These are phyloP conservation scores for Kwoniella shandongensis DNA, from an alignment of 768 basidiomycete genomes.

Conservation along the genomic window DNA sequence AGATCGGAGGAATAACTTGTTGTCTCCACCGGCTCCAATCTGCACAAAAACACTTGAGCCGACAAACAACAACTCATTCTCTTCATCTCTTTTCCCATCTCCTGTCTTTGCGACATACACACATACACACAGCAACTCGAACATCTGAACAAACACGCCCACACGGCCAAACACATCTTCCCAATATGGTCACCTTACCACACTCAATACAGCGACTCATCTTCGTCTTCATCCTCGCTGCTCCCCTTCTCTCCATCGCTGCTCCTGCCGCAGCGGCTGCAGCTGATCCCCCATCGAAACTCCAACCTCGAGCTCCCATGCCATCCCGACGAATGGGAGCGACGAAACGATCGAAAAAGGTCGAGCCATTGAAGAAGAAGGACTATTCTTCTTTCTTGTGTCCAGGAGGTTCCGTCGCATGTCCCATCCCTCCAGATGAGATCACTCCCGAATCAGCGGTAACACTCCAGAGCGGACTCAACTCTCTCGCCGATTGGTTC, in stretches of 20 bases:
- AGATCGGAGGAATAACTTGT: no score
- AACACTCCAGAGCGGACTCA: slow-evolving; percentile 35
- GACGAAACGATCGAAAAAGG: slow-evolving; percentile 26
- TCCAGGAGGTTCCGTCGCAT: slow-evolving; percentile 47
- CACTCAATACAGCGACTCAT: slow-evolving; percentile 24
- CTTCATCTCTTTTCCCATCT: no score
- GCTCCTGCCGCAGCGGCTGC: slow-evolving; percentile 22
- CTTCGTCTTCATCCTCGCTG: slow-evolving; percentile 34
- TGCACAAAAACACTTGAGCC: no score
- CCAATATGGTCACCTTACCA: slow-evolving; percentile 23
- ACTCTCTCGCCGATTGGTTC: slow-evolving; percentile 53
- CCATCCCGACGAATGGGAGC: slow-evolving; percentile 46
- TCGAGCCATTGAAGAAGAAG: slow-evolving; percentile 45
- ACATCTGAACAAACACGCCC: not conserved
- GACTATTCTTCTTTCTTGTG: slow-evolving; percentile 54
- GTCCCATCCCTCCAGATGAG: slow-evolving; percentile 40
- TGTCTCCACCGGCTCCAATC: no score
- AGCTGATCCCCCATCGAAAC: slow-evolving; percentile 28
- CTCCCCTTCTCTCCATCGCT: slow-evolving; percentile 30
- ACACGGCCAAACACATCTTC: not conserved
- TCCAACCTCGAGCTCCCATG: slow-evolving; percentile 38
- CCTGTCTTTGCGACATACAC: no score
- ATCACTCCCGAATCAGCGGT: slow-evolving; percentile 29
- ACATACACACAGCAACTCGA: not conserved
- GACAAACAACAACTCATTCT: no score